Evolutionary conservation across 2,329 filamentous ascomycete species (phyloP), one percentile per base, ranked within the genome.

Genomic region (Calonectria hawksworthii): DNA sequence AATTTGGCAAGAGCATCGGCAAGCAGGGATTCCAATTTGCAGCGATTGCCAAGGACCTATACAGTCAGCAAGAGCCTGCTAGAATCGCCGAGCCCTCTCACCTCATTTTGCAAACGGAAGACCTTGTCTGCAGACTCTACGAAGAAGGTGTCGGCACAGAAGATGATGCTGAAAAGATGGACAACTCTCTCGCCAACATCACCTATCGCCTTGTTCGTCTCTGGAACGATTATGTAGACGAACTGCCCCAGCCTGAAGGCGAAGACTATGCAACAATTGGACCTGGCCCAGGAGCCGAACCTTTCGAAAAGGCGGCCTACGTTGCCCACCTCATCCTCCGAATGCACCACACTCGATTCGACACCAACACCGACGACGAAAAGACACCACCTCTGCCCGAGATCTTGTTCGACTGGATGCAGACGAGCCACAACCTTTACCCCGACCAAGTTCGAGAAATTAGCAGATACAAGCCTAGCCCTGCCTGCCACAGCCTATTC

Each of bases 351-450:
- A 90, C 89, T 13, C 87, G 90, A 18, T 88, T 88, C 74, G 80
- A 85, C 21, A 83, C 78, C 47, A 81, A 86, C 28, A 82, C 80
- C 14, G 84, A 84, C 38, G 83, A 86, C 11, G 84, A 84, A 38
- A 86, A 87, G 78, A 82, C 83, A 1, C 88, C 88, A 2, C 90
- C 94, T 0, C 87, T 98, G 23, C 95, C 96, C 1, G 93, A 94
- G 81, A 90, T 96, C 21, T 87, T 99, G 18, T 92, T 98, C 75
- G 91, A 94, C 80, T 99, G 96, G 96, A 88, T 98, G 77, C 90
- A 94, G 70, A 88, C 89, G 21, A 91, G 95, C 81, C 95, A 98
- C 82, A 92, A 94, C 76, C 90, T 93, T 32, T 94, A 94, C 79
- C 89, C 90, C 2, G 89, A 92, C 67, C 94, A 96, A 80, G 87